Evolutionary conservation across 345 rosid genomes (phyloP).

Genomic region (Kandelia obovata): DNA sequence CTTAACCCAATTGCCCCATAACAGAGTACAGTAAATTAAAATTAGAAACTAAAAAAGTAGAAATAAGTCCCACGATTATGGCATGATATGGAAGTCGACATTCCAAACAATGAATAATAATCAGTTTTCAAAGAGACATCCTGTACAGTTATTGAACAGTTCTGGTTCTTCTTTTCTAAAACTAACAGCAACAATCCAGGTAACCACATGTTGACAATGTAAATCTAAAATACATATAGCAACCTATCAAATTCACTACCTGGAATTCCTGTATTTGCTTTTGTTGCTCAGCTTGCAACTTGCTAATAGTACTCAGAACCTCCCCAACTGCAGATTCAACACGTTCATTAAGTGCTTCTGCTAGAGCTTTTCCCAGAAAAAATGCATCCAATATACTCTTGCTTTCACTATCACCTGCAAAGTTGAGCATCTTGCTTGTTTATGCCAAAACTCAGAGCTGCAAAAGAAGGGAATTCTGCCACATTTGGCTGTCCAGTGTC

Average conservation of each 20-base stretch:
- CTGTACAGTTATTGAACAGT: too few species aligned
- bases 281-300: constrained; percentile 87
- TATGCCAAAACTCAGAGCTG: background rate
- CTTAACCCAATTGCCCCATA: too few species aligned
- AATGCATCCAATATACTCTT: constrained; percentile 73
- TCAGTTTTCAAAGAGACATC: background rate
- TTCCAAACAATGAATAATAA: background rate
- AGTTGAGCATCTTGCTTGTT: constrained; percentile 9
- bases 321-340: constrained; percentile 81
- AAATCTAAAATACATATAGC: background rate
- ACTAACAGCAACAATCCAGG: background rate
- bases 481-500: background rate
- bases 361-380: constrained; percentile 91
- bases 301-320: constrained; percentile 62
- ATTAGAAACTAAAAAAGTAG: background rate
- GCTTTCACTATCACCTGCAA: constrained; percentile 66
- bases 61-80: background rate
- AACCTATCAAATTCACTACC: constrained; percentile 33
- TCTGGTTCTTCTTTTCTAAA: background rate
- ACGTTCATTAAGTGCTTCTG: constrained; percentile 79
- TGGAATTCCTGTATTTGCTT: constrained; percentile 85
- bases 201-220: background rate
- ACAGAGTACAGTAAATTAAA: too few species aligned
- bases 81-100: background rate
- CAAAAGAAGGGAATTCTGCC: background rate